Evolutionary conservation across 768 basidiomycete species (phyloP).

Genomic region (Grammothele lineata): DNA sequence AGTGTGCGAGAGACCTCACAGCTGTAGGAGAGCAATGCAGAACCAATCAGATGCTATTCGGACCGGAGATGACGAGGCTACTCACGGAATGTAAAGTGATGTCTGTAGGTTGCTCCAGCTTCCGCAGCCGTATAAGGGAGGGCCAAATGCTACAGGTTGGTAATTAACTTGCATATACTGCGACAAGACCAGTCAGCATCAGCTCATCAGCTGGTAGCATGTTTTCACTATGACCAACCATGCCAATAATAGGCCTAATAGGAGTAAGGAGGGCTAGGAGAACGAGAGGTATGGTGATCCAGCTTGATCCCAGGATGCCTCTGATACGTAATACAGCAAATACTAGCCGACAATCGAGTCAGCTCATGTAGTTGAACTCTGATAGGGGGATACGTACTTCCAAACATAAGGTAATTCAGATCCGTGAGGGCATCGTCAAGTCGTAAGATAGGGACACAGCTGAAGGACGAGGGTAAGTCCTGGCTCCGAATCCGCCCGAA

Average conservation of each 20-base stretch:
- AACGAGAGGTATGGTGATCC: conserved; percentile 1
- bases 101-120: not conserved
- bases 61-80: not conserved
- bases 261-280: conserved; percentile 9
- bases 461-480: too few species aligned
- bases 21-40: not conserved
- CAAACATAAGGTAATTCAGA: conserved; percentile 15
- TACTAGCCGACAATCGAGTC: conserved; percentile 2
- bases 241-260: conserved; percentile 3
- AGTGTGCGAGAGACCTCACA: not conserved
- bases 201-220: too few species aligned
- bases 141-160: conserved; percentile 17
- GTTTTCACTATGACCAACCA: too few species aligned
- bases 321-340: conserved; percentile 14
- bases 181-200: too few species aligned
- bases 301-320: conserved; percentile 19
- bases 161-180: conserved; percentile 16
- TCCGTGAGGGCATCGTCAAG: conserved; percentile 17
- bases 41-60: not conserved
- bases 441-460: conserved; percentile 17
- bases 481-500: too few species aligned
- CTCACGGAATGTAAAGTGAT: too few species aligned
- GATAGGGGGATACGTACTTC: conserved; percentile 8
- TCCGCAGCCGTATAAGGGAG: conserved; percentile 18
- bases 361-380: not conserved